Percentiles rank a stretch among this genome's conserved stretches.
Conservation (phyloP, 495 filamentous ascomycete species). For the Lophiotrema nucula region DNA sequence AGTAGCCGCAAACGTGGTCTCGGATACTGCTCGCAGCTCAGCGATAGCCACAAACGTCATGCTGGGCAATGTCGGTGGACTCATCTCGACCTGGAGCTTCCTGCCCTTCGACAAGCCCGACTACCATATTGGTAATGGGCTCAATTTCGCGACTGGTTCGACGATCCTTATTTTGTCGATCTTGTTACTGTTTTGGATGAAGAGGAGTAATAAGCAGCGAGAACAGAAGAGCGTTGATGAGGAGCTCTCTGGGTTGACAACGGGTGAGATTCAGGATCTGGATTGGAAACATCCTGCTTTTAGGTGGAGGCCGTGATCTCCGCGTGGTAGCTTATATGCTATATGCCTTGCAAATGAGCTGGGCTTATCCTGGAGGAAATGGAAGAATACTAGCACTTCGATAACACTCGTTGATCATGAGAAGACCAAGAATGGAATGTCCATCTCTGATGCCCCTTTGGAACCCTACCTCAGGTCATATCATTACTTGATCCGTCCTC, state of each 20-base stretch:
- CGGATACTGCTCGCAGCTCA: conserved; percentile 63
- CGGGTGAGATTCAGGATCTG: conserved; percentile 60
- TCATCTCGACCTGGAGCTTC: conserved; percentile 71
- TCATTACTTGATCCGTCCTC: no score
- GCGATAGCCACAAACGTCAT: conserved; percentile 68
- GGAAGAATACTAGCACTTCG: no score
- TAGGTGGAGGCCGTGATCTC: conserved; percentile 42
- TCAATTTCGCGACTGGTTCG: conserved; percentile 65
- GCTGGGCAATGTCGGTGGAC: conserved; percentile 69
- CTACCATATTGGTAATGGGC: conserved; percentile 70
- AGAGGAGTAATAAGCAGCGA: conserved; percentile 60
- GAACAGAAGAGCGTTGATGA: conserved; percentile 53
- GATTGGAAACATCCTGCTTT: conserved; percentile 76
- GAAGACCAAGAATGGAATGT: no score
- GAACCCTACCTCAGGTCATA: no score
- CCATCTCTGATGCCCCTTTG: no score
- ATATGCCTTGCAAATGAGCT: no score
- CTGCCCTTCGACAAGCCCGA: conserved; percentile 62
- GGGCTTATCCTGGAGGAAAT: no score
- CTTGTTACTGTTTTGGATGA: conserved; percentile 58
- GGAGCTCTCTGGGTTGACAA: conserved; percentile 55
- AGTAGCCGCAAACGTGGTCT: conserved; percentile 66
- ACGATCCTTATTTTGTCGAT: conserved; percentile 52
- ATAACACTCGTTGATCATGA: no score
- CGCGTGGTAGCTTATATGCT: no score